Base-by-base conservation (phyloP, 2,329 filamentous ascomycete genomes). In the Fusarium lyarnte region DNA sequence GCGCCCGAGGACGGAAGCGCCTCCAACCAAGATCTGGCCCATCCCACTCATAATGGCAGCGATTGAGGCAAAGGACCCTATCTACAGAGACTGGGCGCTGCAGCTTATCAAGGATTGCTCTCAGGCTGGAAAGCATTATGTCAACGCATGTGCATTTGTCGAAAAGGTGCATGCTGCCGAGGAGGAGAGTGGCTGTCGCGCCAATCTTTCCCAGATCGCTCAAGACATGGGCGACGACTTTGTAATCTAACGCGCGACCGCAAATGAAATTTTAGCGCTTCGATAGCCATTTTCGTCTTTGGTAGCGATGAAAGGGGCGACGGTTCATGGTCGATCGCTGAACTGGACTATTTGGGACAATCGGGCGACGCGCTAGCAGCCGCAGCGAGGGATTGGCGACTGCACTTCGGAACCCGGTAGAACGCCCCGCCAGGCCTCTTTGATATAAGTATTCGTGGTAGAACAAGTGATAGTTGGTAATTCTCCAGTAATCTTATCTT, bases 401-500 rank as follows among this genome's bases (percentile, higher is more conserved):
- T 9, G 14, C 5, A 31, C 0, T 2, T 17, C 45, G 14, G 45
- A n/a, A 47, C 27, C 10, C 27, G 14, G 14, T 6, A 6, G 0
- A 4, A 4, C 14, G 14, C 10, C 45, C 45, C 7, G 27, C 27
- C 27, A 49, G 21, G 4, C 16, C 19, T 19, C 2, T n/a, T 12
- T 3, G 8, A 53, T n/a, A 53, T 53, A 53, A 53, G 33, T 16
- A 53, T 29, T 9, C 10, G 6, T 7, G 5, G 7, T 9, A 38
- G 13, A 5, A 2, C 6, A 7, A 2, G 13, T 17, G 8, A 35
- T 19, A 23, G 2, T 0, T 12, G 14, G 8, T 10, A 12, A 31
- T 47, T 19, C n/a, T 10, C n/a, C 23, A 27, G 9, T 16, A 5
- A 2, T 2, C 3, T 11, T 9, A 8, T n/a, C 7, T 27, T 27